phyloP scores from a whole-genome alignment of 2,329 filamentous ascomycete species.

The Neopestalotiopsis rosae region DNA sequence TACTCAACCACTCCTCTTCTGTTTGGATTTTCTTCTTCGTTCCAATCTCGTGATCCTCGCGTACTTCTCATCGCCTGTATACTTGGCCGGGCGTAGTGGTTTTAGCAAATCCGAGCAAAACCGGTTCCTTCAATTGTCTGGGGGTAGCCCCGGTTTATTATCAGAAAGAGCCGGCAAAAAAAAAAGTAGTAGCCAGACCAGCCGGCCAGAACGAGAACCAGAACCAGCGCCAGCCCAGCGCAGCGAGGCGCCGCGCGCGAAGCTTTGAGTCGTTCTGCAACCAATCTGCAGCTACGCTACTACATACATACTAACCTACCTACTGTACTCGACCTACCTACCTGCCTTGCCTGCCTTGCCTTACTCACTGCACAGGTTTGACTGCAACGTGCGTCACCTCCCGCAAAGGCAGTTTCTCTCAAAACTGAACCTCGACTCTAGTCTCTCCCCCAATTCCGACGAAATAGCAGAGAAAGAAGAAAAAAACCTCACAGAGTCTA shows the following conservation, averaged over 20 bases:
- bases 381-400: conserved; percentile 2
- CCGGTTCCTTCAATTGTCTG: not conserved
- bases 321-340: too few species aligned
- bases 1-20: not conserved
- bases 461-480: not conserved
- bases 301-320: too few species aligned
- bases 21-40: not conserved
- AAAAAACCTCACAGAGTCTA: not conserved
- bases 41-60: not conserved
- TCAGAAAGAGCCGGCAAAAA: not conserved
- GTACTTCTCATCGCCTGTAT: not conserved
- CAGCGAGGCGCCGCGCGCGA: not conserved
- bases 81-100: not conserved
- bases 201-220: not conserved
- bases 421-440: conserved; percentile 1
- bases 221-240: not conserved
- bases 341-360: too few species aligned
- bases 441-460: not conserved
- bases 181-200: not conserved
- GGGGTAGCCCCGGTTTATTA: not conserved
- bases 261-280: not conserved
- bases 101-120: not conserved
- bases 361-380: not conserved
- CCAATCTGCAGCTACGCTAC: not conserved
- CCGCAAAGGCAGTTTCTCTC: not conserved